Evolutionary conservation across 2,329 filamentous ascomycete species (phyloP), one percentile per base, ranked within the genome.

Genomic region (Phoma sp.): DNA sequence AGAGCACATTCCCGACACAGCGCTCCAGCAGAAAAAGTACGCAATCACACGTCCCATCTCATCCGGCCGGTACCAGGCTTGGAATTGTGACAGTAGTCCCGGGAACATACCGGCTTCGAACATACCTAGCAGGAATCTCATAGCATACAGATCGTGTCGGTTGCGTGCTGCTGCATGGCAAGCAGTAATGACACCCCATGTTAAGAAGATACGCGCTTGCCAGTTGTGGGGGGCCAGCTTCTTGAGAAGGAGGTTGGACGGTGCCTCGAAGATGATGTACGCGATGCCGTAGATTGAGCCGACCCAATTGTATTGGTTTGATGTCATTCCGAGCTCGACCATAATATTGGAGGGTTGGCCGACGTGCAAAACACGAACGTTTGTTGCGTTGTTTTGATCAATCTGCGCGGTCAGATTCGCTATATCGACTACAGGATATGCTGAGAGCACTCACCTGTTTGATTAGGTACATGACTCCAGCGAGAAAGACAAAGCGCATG

Each of bases 231-330:
- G 76, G 0, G 63, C 61, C 1, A 76, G 67, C 25, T 67, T 58
- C 50, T 76, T 77, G 43, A 78, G 70, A 13, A 77, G 65, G 37
- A 74, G 65, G 32, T 76, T 76, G n/a, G 61, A 60, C 1, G 69
- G 68, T 5, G 74, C 66, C 53, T 69, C 63, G 50, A 65, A 69
- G 24, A 64, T 44, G 27, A 66, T 68, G 40, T 69, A 66, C 6
- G 60, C 52, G 37, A 66, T 65, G 15, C 63, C 65, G 33, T 67
- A 67, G 8, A 68, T 64, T 9, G 62, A 65, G 7, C 57, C 59
- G 33, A 68, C 60, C 49, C 69, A 66, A 36, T 69, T 67, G 38
- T 69, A 69, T 17, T 67, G 51, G 36, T 67, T 62, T 0, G 63
- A 56, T 8, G 53, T 55, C 61, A 69, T 65, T 6, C 61, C 48